phyloP scores from a whole-genome alignment of 768 basidiomycete genomes.

The Leccinum barrowsii region DNA sequence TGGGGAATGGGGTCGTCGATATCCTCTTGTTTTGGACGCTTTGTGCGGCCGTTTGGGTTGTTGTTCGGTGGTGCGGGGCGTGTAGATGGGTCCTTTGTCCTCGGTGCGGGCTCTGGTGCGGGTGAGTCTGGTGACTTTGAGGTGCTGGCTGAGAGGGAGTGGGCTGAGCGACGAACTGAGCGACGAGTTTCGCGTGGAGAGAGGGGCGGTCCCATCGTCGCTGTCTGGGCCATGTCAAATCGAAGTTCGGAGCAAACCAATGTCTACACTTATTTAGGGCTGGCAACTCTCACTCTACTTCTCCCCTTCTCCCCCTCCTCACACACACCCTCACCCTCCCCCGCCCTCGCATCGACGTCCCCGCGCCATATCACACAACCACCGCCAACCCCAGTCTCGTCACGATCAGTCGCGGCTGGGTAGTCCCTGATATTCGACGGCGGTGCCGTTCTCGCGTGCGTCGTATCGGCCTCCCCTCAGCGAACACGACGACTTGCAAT shows the following conservation, averaged over 20 bases:
- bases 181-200: conserved; percentile 76
- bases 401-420: conserved; percentile 18
- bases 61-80: conserved; percentile 39
- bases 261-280: conserved; percentile 35
- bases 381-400: not conserved
- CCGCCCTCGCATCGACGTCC: not conserved
- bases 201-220: conserved; percentile 72
- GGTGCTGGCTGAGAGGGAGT: conserved; percentile 60
- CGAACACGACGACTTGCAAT: not conserved
- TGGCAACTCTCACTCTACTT: conserved; percentile 25
- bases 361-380: not conserved
- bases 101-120: conserved; percentile 43
- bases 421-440: not conserved
- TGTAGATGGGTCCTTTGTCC: conserved; percentile 39
- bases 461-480: conserved; percentile 3
- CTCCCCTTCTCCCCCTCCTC: conserved; percentile 1
- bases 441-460: not conserved
- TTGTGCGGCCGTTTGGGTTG: conserved; percentile 42
- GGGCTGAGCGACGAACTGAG: conserved; percentile 70
- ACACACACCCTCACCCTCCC: not conserved
- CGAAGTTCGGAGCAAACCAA: conserved; percentile 4
- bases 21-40: conserved; percentile 74
- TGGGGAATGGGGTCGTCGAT: conserved; percentile 52
- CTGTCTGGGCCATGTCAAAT: conserved; percentile 55
- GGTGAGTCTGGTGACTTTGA: conserved; percentile 76